These are phyloP conservation scores for Achlya hypogyna DNA, from an alignment of 352 stramenopile species.

Conservation along the genomic window DNA sequence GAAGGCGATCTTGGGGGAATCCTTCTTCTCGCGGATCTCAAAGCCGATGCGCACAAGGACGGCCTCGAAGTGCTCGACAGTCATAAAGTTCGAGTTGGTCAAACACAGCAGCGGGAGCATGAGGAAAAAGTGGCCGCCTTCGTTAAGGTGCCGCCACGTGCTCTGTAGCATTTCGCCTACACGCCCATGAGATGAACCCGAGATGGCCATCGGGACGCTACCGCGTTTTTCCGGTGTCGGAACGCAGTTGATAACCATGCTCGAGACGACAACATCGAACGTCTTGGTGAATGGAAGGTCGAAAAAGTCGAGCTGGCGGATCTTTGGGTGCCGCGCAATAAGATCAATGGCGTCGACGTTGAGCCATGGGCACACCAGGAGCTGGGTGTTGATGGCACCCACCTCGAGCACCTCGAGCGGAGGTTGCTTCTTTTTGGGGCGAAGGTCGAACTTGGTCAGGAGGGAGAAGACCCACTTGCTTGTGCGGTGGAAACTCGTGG, in stretches of 20 bases:
- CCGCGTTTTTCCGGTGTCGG: constrained; percentile 77
- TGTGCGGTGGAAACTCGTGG: constrained; percentile 90
- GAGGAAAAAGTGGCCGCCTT: constrained; percentile 49
- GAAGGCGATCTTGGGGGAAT: constrained; percentile 73
- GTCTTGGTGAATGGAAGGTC: constrained; percentile 45
- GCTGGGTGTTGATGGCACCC: constrained; percentile 94
- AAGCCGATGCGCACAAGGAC: constrained; percentile 71
- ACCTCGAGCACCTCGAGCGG: constrained; percentile 69
- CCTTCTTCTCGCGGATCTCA: constrained; percentile 52
- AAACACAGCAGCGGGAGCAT: constrained; percentile 73
- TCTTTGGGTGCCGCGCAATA: constrained; percentile 82
- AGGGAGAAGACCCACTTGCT: constrained; percentile 93
- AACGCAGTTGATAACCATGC: constrained; percentile 96
- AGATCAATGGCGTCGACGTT: constrained; percentile 93
- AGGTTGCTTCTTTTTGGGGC: constrained; percentile 55
- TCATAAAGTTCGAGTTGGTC: constrained; percentile 70
- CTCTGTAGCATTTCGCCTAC: constrained; percentile 52
- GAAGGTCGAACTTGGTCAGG: constrained; percentile 67
- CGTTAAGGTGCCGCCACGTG: constrained; percentile 46
- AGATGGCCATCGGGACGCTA: not conserved
- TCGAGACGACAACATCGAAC: constrained; percentile 90
- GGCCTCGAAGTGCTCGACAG: constrained; percentile 46
- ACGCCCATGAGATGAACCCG: not conserved
- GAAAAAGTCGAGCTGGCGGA: constrained; percentile 91
- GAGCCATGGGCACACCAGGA: constrained; percentile 90